Evolutionary conservation across 2,329 filamentous ascomycete species (phyloP), one percentile per base, ranked within the genome.

Genomic region (Nannizziopsis barbatae): DNA sequence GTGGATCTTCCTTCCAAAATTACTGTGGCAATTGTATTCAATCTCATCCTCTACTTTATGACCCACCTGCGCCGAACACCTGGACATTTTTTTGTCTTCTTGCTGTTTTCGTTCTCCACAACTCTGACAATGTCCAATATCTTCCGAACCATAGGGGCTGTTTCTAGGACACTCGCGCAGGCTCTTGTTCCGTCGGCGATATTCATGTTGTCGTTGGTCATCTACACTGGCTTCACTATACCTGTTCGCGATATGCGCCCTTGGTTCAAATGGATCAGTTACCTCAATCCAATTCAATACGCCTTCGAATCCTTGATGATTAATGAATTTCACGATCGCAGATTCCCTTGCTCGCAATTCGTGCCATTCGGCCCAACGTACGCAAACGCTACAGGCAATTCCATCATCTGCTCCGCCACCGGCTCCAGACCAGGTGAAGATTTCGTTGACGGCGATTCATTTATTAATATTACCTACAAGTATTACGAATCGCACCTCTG

Each of bases 1-100:
- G 80, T 85, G 0, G 89, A 95, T 58, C 68, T 95, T 67, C 89
- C 89, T 0, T 86, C 86, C 65, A 95, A 92, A 65, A 65, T 93
- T 10, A 35, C 67, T 15, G 89, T 88, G 57, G 68, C 77, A 0
- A 74, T 93, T 53, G 67, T 77, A 2, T 94, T 93, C 73, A 93
- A 95, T 62, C 46, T 89, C 22, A 74, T 79, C 1, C 67, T 95
- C 2, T 95, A 95, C 69, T 95, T 95, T 66, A 82, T 95, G 79
- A 83, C 85, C 0, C 84, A 88, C 54, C 71, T 95, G 27, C 77
- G 84, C 48, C 76, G 86, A 45, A 80, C 83, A 53, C 71, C 85
- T 0, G 83, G 80, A 1, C 67, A 81, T 0, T 95, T 92, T 72
- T 95, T 95, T 73, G 84, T 87, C 68, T 94, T 86, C 75, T 66